These are phyloP conservation scores for Citrus australasica DNA, from an alignment of 345 rosid genomes.

Conservation along the genomic window DNA sequence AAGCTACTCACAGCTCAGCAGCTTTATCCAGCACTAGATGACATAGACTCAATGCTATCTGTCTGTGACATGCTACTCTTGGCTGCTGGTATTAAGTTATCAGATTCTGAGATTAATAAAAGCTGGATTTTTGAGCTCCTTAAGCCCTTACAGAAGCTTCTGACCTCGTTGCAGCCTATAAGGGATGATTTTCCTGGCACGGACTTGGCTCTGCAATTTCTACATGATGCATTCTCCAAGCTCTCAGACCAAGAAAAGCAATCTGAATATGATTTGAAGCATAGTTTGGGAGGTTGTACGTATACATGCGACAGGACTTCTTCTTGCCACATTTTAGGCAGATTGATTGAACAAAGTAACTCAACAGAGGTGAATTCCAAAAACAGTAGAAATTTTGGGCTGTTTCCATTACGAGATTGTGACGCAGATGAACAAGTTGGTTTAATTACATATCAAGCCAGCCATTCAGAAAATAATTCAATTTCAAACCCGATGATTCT, in stretches of 20 bases:
- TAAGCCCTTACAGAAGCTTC: slow-evolving; percentile 23
- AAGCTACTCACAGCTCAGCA: slow-evolving; percentile 13
- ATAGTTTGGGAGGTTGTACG: neutral
- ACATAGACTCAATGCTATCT: slow-evolving; percentile 13
- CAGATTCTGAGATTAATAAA: slow-evolving; percentile 16
- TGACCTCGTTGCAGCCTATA: slow-evolving; percentile 20
- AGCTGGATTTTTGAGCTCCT: slow-evolving; percentile 18
- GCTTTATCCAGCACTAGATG: slow-evolving; percentile 18
- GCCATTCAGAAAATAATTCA: neutral
- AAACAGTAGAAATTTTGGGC: neutral
- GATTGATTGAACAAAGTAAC: too few species aligned
- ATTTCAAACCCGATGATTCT: neutral
- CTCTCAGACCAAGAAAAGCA: slow-evolving; percentile 13
- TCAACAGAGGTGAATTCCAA: neutral
- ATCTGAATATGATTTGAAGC: neutral
- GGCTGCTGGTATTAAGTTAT: slow-evolving; percentile 12
- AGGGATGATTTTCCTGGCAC: slow-evolving; percentile 10
- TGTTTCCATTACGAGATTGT: neutral
- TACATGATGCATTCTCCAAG: slow-evolving; percentile 10
- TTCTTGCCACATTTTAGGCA: neutral
- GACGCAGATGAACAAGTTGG: neutral
- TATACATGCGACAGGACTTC: neutral
- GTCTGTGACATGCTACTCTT: slow-evolving; percentile 17
- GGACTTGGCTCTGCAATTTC: slow-evolving; percentile 13
- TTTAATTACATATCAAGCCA: neutral